Conservation (phyloP, 169 alveolate genomes). For the Fabrea salina region DNA sequence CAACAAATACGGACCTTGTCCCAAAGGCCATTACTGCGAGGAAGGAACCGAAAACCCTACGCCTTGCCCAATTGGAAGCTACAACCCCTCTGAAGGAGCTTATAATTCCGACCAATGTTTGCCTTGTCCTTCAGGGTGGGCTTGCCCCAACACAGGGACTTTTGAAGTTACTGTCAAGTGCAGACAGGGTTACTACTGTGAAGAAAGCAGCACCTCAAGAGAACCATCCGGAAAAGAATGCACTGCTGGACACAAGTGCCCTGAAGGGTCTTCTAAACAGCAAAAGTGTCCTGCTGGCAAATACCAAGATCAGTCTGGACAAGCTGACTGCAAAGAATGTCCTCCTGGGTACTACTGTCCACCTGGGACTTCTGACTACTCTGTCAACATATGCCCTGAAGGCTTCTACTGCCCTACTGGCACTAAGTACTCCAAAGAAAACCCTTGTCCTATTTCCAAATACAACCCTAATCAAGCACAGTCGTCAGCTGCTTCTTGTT, state of each 20-base stretch:
- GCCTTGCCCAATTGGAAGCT: constrained; percentile 61
- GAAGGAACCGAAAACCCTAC: constrained; percentile 31
- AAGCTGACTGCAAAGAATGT: constrained; percentile 46
- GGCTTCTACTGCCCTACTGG: constrained; percentile 40
- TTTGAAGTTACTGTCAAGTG: not conserved
- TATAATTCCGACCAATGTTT: constrained; percentile 44
- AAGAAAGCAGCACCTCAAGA: not conserved
- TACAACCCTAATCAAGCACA: constrained; percentile 35
- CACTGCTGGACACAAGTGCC: constrained; percentile 24
- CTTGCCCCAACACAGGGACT: constrained; percentile 32
- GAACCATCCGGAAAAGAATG: not conserved
- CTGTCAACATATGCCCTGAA: constrained; percentile 37
- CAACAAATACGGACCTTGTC: constrained; percentile 49
- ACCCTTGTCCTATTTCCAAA: constrained; percentile 40
- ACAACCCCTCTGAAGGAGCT: constrained; percentile 35
- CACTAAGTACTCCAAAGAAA: constrained; percentile 29
- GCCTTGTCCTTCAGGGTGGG: constrained; percentile 47
- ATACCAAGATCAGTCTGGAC: constrained; percentile 38
- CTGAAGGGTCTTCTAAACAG: constrained; percentile 16
- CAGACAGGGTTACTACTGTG: constrained; percentile 18
- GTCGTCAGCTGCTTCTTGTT: constrained; percentile 33
- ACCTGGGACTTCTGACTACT: constrained; percentile 35
- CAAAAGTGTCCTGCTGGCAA: constrained; percentile 56
- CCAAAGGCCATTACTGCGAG: constrained; percentile 49
- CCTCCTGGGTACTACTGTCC: constrained; percentile 67